Percentiles rank a stretch among this genome's conserved stretches.
Evolutionary conservation across 345 rosid species (phyloP).

Genomic region (Psidium guajava): DNA sequence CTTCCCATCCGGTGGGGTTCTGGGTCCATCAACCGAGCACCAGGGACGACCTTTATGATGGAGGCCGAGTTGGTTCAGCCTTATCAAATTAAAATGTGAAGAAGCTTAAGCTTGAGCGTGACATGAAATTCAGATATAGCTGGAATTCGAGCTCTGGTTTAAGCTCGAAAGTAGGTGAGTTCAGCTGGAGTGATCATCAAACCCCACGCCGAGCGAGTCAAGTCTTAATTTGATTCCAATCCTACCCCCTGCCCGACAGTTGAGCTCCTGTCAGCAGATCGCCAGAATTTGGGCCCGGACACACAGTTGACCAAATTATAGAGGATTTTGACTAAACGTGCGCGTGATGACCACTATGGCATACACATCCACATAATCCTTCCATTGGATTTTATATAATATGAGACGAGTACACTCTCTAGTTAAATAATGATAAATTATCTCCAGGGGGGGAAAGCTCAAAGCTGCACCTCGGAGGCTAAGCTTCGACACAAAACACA

Average conservation of each 20-base stretch:
- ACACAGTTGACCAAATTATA: neutral
- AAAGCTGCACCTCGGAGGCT: neutral
- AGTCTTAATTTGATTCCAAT: neutral
- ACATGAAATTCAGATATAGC: neutral
- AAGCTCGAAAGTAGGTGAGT: neutral
- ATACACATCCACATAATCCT: neutral
- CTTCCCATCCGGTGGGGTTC: neutral
- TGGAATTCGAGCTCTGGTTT: neutral
- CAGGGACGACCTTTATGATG: neutral
- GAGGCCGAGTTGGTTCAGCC: neutral
- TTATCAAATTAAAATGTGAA: neutral
- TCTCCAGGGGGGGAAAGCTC: neutral
- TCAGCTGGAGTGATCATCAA: neutral
- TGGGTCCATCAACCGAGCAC: neutral
- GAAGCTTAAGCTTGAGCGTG: neutral
- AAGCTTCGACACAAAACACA: neutral
- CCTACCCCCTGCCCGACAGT: neutral
- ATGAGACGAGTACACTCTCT: neutral
- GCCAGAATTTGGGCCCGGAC: neutral
- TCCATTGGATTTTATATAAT: neutral
- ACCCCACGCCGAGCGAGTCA: neutral
- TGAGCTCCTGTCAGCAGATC: neutral
- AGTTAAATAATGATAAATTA: neutral
- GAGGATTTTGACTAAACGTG: neutral
- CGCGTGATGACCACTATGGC: too few relatives aligned